These are phyloP conservation scores for Silene conica DNA, from an alignment of 148 eudicot genomes.

Conservation along the genomic window DNA sequence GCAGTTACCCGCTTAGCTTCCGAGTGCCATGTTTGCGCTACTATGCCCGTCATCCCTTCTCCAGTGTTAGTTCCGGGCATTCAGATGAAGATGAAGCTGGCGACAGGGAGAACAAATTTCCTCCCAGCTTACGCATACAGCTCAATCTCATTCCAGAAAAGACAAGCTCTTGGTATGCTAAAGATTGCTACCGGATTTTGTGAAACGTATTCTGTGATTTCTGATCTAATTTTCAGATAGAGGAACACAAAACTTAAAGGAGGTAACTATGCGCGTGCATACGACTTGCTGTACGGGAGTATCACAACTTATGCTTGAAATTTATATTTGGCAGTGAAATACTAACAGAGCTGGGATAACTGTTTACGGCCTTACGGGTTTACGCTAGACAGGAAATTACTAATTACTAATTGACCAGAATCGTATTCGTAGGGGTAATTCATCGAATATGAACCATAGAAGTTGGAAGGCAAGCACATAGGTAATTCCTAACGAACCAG, in stretches of 20 bases:
- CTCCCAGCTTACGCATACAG: slow-evolving; percentile 57
- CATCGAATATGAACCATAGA: no score
- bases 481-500: no score
- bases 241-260: no score
- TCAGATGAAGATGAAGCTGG: slow-evolving; percentile 69
- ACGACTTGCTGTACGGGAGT: neutral
- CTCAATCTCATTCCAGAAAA: slow-evolving; percentile 84
- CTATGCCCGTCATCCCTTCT: slow-evolving; percentile 22
- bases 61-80: slow-evolving; percentile 2
- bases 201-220: no score
- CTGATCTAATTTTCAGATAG: no score
- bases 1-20: slow-evolving; percentile 81
- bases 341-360: no score
- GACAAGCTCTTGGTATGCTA: slow-evolving; percentile 85
- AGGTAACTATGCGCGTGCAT: no score
- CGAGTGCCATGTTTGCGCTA: slow-evolving; percentile 89
- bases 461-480: no score
- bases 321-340: slow-evolving; percentile 75
- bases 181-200: neutral
- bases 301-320: slow-evolving; percentile 34
- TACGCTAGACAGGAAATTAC: slow-evolving; percentile 57
- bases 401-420: no score
- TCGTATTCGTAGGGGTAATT: no score
- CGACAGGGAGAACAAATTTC: slow-evolving; percentile 59
- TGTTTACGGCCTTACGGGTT: no score